Percentiles rank a stretch among this genome's conserved stretches.
Conservation (phyloP, 805 yeast species). For the Cyberlindnera japonica region DNA sequence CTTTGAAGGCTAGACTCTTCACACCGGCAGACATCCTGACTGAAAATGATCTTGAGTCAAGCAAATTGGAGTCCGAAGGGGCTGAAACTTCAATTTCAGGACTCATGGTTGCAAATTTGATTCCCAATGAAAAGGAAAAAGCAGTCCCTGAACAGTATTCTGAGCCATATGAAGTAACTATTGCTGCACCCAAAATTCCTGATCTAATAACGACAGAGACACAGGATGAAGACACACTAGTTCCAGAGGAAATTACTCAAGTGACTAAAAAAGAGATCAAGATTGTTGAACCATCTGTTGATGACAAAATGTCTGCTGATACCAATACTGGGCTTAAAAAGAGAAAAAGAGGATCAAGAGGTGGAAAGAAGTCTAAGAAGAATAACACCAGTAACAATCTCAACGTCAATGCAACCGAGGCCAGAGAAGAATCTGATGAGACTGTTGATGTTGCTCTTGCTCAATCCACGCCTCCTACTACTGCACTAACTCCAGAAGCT, state of each 20-base stretch:
- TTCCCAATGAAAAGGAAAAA: no score
- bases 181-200: not conserved
- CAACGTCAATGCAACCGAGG: no score
- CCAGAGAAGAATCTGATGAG: slow-evolving; percentile 5
- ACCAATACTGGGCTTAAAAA: slow-evolving; percentile 40
- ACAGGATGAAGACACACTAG: not conserved
- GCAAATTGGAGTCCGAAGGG: no score
- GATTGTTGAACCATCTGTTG: slow-evolving; percentile 28
- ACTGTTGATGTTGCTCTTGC: not conserved
- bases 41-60: no score
- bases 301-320: slow-evolving; percentile 18
- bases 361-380: slow-evolving; percentile 61
- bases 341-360: slow-evolving; percentile 82
- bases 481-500: no score
- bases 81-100: no score
- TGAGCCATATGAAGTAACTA: not conserved
- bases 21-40: no score
- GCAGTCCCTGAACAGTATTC: not conserved
- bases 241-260: not conserved
- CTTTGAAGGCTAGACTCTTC: no score
- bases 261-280: slow-evolving; percentile 24
- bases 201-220: not conserved
- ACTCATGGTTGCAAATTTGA: no score
- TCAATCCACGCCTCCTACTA: not conserved
- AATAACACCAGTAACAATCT: no score